Evolutionary conservation across 768 basidiomycete genomes (phyloP), one percentile per base, ranked within the genome.

Genomic region (Rhodocollybia butyracea): DNA sequence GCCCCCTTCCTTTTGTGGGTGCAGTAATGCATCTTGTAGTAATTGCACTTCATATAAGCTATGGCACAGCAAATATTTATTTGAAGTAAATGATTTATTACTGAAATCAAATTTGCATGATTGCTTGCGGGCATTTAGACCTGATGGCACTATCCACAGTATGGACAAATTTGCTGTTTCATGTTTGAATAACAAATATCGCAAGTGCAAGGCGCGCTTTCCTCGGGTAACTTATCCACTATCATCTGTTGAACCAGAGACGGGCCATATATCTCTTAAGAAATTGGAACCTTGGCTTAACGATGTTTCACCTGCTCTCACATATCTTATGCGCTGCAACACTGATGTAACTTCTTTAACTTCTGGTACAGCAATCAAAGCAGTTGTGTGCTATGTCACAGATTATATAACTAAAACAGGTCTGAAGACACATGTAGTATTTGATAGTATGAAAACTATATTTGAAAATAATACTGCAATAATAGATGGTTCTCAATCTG

Each of bases 321-420:
- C 39, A 31, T 48, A n/a, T 26, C 32, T 30, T 3, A 36, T 51
- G 22, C 30, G 51, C 22, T 51, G 32, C 38, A 69, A 69, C 36
- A 60, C 65, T 12, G 64, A 69, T 59, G 62, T 64, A 0, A 63
- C 61, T 0, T 58, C n/a, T n/a, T 26, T 66, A 10, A 27, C 62
- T 15, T 64, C 63, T 10, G 66, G 68, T 8, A 67, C 67, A 27
- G 57, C 60, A 11, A 52, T 68, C 15, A 63, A 64, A 15, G 59
- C 67, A 12, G 59, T 63, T 1, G 46, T 64, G 0, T 57, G 61
- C 29, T 66, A 68, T 60, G 56, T 67, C 5, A 60, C 67, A 10
- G 67, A 70, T 38, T 70, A 70, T 52, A 59, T 68, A 2, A 67
- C 65, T 0, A 70, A 70, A 50, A 22, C 55, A 2, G 29, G 41